Evolutionary conservation across 2,329 filamentous ascomycete species (phyloP).

Genomic region (Dothidotthia symphoricarpi): DNA sequence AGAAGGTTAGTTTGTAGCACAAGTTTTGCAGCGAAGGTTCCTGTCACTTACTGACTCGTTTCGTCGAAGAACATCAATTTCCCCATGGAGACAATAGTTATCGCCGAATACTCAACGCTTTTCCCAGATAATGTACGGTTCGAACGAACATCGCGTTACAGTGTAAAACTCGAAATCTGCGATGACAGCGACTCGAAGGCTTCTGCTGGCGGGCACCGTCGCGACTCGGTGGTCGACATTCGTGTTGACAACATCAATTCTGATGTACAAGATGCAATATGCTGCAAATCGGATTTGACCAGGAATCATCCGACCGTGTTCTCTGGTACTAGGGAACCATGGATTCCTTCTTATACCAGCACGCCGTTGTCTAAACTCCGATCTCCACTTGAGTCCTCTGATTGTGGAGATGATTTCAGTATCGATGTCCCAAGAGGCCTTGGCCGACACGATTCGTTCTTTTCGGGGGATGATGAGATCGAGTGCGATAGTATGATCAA

Average conservation of each 20-base stretch:
- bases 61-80: too few species aligned
- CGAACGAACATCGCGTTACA: slow-evolving; percentile 32
- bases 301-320: neutral
- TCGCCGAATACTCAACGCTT: slow-evolving; percentile 11
- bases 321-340: neutral
- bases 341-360: slow-evolving; percentile 3
- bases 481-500: neutral
- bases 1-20: neutral
- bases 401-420: neutral
- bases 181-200: slow-evolving; percentile 2
- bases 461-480: neutral
- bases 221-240: neutral
- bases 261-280: too few species aligned
- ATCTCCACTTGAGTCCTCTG: neutral
- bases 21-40: too few species aligned
- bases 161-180: slow-evolving; percentile 15
- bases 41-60: too few species aligned
- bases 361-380: slow-evolving; percentile 1
- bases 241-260: neutral
- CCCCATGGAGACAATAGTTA: slow-evolving; percentile 14
- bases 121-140: slow-evolving; percentile 32
- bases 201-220: neutral
- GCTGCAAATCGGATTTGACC: too few species aligned
- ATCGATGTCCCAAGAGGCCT: too few species aligned
- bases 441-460: neutral